Evolutionary conservation across 805 yeast genomes (phyloP).

Genomic region (Cyberlindnera japonica): DNA sequence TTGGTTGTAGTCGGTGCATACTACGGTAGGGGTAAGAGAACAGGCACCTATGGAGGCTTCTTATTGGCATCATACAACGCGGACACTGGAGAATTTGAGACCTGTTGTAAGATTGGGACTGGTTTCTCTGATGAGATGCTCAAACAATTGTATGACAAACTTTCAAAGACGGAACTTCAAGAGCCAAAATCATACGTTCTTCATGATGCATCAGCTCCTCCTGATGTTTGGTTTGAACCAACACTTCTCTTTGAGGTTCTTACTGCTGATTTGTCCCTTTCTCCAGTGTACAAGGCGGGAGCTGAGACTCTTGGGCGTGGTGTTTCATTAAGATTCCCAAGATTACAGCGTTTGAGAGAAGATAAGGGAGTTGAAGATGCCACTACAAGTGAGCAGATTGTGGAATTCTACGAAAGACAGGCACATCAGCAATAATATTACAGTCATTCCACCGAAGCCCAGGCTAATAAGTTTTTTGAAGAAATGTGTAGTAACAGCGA

Average conservation of each 20-base stretch:
- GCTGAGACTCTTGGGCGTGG: conserved; percentile 71
- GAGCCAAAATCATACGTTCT: conserved; percentile 65
- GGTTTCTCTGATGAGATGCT: conserved; percentile 90
- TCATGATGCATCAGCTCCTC: conserved; percentile 69
- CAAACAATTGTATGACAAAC: conserved; percentile 50
- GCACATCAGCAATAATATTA: conserved; percentile 23
- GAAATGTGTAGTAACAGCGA: no score
- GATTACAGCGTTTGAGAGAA: conserved; percentile 79
- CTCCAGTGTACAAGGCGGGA: conserved; percentile 89
- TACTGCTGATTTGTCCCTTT: conserved; percentile 85
- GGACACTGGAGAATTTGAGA: conserved; percentile 89
- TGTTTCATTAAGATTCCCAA: conserved; percentile 81
- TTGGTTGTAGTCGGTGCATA: conserved; percentile 93
- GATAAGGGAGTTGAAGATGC: conserved; percentile 87
- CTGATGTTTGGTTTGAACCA: conserved; percentile 96
- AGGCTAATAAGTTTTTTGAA: no score
- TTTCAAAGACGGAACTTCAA: conserved; percentile 63
- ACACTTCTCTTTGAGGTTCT: conserved; percentile 77
- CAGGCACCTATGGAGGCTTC: conserved; percentile 94
- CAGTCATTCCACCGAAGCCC: no score
- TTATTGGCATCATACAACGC: conserved; percentile 84
- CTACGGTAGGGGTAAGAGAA: conserved; percentile 89
- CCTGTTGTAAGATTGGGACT: conserved; percentile 96
- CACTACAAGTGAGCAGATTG: conserved; percentile 77
- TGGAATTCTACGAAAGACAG: conserved; percentile 79